phyloP scores from a whole-genome alignment of 2,329 filamentous ascomycete species.

The Cladosporium velox region DNA sequence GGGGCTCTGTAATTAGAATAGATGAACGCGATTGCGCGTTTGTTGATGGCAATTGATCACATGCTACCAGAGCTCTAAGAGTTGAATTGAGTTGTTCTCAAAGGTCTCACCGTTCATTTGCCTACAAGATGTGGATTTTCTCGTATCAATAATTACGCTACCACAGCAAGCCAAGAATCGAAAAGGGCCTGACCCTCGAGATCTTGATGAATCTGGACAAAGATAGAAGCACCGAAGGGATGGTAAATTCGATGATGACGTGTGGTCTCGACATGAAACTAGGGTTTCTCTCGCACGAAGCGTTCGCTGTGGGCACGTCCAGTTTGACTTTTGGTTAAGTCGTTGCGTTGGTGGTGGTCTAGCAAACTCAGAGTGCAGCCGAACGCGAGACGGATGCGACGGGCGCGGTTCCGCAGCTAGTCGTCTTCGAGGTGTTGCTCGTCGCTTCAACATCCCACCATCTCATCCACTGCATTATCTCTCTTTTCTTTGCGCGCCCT shows the following conservation, averaged over 20 bases:
- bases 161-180: neutral
- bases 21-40: slow-evolving; percentile 1
- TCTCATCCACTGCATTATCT: neutral
- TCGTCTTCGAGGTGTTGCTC: slow-evolving; percentile 1
- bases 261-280: slow-evolving; percentile 6
- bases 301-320: neutral
- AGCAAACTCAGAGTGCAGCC: slow-evolving; percentile 11
- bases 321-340: neutral
- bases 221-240: neutral
- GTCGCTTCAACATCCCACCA: slow-evolving; percentile 9
- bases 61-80: neutral
- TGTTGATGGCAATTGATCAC: neutral
- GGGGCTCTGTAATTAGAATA: slow-evolving; percentile 3
- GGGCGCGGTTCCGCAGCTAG: slow-evolving; percentile 6
- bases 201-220: neutral
- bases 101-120: too few species aligned
- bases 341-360: slow-evolving; percentile 7
- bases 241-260: slow-evolving; percentile 8
- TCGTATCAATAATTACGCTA: neutral
- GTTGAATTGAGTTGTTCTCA: neutral
- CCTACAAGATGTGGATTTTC: neutral
- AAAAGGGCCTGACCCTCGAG: neutral
- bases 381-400: slow-evolving; percentile 5
- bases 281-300: neutral
- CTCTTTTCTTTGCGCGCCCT: neutral